phyloP scores from a whole-genome alignment of 495 filamentous ascomycete species.

The Neurospora sp. region DNA sequence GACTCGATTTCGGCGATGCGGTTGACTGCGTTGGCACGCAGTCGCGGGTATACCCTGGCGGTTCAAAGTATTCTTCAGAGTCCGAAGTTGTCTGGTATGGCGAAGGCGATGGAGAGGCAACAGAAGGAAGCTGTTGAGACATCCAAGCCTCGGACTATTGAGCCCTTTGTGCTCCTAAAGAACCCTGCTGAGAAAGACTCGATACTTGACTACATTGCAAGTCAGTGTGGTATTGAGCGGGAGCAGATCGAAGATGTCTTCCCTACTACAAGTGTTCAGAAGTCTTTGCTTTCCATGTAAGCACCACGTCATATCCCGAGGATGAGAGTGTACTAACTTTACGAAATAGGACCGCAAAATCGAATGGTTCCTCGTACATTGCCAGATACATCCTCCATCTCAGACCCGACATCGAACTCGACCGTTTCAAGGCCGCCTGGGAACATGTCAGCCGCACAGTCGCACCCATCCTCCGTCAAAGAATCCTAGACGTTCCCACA shows the following conservation, averaged over 20 bases:
- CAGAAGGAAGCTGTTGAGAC: background rate
- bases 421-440: slow-evolving; percentile 40
- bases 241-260: slow-evolving; percentile 46
- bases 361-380: slow-evolving; percentile 32
- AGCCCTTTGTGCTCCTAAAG: slow-evolving; percentile 39
- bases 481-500: slow-evolving; percentile 37
- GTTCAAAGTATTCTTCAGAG: slow-evolving; percentile 33
- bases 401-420: slow-evolving; percentile 26
- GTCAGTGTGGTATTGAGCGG: slow-evolving; percentile 31
- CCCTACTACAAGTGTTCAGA: slow-evolving; percentile 16
- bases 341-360: slow-evolving; percentile 40
- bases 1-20: slow-evolving; percentile 42
- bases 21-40: slow-evolving; percentile 30
- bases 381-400: slow-evolving; percentile 34
- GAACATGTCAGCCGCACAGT: slow-evolving; percentile 22
- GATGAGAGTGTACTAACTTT: slow-evolving; percentile 18
- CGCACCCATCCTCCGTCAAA: slow-evolving; percentile 51
- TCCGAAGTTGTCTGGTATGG: slow-evolving; percentile 21
- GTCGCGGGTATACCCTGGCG: slow-evolving; percentile 17
- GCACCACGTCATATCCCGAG: background rate
- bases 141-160: slow-evolving; percentile 4
- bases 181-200: slow-evolving; percentile 5
- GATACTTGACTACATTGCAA: slow-evolving; percentile 36
- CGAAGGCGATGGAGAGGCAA: background rate
- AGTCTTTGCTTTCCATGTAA: background rate